Evolutionary conservation across 2,329 filamentous ascomycete genomes (phyloP).

Genomic region (Dendrostoma leiphaemia): DNA sequence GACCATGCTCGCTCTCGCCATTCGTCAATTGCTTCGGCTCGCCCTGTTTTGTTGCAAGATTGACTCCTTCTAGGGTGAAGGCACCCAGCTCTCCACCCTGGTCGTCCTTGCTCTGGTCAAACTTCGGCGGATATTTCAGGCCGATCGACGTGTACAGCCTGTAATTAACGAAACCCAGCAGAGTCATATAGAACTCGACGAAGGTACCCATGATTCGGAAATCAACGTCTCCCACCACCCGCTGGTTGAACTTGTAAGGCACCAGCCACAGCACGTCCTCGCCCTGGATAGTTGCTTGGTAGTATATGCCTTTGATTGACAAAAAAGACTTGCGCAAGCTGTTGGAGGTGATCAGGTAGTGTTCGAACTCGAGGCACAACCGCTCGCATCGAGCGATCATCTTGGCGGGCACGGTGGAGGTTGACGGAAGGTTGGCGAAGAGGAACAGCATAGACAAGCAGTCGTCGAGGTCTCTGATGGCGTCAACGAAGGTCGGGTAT

Average conservation of each 20-base stretch:
- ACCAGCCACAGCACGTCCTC: conserved; percentile 97
- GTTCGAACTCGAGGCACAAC: conserved; percentile 92
- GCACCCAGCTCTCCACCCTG: conserved; percentile 85
- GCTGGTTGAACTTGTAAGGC: conserved; percentile 96
- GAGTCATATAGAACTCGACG: conserved; percentile 96
- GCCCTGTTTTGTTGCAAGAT: conserved; percentile 54
- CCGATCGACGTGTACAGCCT: conserved; percentile 87
- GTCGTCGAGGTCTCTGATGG: conserved; percentile 91
- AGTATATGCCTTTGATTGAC: conserved; percentile 99
- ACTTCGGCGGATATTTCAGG: conserved; percentile 93
- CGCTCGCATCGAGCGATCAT: conserved; percentile 94
- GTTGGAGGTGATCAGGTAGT: conserved; percentile 92
- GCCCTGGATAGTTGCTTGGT: conserved; percentile 94
- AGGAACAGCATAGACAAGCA: conserved; percentile 95
- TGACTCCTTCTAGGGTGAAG: conserved; percentile 80
- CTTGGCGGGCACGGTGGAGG: conserved; percentile 84
- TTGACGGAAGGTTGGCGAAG: conserved; percentile 93
- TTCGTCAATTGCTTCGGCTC: conserved; percentile 53
- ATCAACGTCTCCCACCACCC: conserved; percentile 89
- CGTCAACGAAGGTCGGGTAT: conserved; percentile 95
- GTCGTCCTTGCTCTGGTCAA: conserved; percentile 83
- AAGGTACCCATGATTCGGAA: conserved; percentile 99
- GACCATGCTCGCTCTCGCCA: conserved; percentile 49
- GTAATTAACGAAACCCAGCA: conserved; percentile 95
- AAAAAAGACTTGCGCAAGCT: conserved; percentile 94